Evolutionary conservation across 2,329 filamentous ascomycete species (phyloP).

Genomic region (Monosporascus sp.): DNA sequence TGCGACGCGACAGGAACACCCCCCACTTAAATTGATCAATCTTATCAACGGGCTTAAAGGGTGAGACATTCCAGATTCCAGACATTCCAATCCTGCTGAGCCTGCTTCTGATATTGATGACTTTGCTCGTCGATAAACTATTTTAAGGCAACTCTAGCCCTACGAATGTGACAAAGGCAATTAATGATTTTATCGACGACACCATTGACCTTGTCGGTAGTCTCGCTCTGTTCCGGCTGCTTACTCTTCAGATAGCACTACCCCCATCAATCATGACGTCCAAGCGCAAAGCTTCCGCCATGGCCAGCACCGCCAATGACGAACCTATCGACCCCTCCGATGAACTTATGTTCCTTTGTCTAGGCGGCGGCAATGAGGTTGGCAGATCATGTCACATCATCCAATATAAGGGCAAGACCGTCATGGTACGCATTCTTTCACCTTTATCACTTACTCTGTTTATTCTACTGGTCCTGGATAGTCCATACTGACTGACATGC

Average conservation of each 20-base stretch:
- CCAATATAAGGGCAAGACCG: constrained; percentile 98
- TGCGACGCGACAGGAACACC: too few relatives aligned
- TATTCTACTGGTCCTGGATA: constrained; percentile 2
- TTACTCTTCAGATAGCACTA: neutral
- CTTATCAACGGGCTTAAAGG: too few relatives aligned
- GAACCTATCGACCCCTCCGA: constrained; percentile 90
- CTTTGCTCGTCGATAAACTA: neutral
- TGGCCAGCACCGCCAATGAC: constrained; percentile 62
- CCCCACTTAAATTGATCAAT: too few relatives aligned
- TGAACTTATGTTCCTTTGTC: constrained; percentile 87
- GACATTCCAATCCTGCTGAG: too few relatives aligned
- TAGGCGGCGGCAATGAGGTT: constrained; percentile 95
- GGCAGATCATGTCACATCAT: constrained; percentile 96
- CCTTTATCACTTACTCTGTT: neutral
- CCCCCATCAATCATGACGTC: constrained; percentile 62
- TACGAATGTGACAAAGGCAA: too few relatives aligned
- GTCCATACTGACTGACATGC: constrained; percentile 8
- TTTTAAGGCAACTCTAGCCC: neutral
- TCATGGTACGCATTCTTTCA: constrained; percentile 66
- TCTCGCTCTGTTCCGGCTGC: too few relatives aligned
- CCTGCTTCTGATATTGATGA: neutral
- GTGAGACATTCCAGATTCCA: too few relatives aligned
- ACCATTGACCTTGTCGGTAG: too few relatives aligned
- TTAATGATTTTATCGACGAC: too few relatives aligned
- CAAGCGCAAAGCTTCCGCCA: constrained; percentile 80